Base-by-base conservation (phyloP, 2,329 filamentous ascomycete species). In the Colletotrichum simmondsii region DNA sequence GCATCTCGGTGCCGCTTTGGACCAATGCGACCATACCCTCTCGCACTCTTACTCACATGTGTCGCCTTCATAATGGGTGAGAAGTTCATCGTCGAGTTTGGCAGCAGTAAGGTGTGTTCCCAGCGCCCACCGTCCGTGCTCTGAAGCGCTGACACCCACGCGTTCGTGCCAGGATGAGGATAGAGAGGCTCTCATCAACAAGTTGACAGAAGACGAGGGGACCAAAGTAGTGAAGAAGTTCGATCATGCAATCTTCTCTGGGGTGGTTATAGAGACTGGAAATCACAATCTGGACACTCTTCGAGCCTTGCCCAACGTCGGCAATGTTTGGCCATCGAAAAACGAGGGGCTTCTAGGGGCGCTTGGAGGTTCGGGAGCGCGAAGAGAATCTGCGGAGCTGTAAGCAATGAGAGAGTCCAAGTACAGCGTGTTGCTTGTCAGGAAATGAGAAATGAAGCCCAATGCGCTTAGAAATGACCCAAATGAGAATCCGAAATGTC, bases 221-320 rank as follows among this genome's bases (percentile, higher is more conserved):
- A 73, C 71, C 4, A 73, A 70, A 14, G 28, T 73, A 3, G 71
- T 73, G 4, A 71, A 73, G 37, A 46, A 49, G 1, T 65, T 73
- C 16, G 61, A 73, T 5, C 71, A 73, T 28, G 80, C 81, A 61
- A 74, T 83, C 24, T 83, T 84, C 62, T 77, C 75, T 2, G 82
- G 82, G 4, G 75, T 82, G 14, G 77, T 78, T 4, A 66, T 84
- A 14, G 78, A 83, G 62, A 80, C 80, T 2, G 77, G 78, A 22
- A 75, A 75, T 5, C 78, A 83, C 42, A 82, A 82, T 53, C 68
- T 77, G n/a, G 82, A 84, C 32, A 79, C 79, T 3, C 75, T 84
- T 0, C 77, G 75, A 19, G 71, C 76, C 19, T 72, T 83, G 54
- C 76, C 79, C 5, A 81, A 82, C 5, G 80, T 84, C 11, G 68